Conservation (phyloP, 495 filamentous ascomycete species). For the Parmelia sp. region DNA sequence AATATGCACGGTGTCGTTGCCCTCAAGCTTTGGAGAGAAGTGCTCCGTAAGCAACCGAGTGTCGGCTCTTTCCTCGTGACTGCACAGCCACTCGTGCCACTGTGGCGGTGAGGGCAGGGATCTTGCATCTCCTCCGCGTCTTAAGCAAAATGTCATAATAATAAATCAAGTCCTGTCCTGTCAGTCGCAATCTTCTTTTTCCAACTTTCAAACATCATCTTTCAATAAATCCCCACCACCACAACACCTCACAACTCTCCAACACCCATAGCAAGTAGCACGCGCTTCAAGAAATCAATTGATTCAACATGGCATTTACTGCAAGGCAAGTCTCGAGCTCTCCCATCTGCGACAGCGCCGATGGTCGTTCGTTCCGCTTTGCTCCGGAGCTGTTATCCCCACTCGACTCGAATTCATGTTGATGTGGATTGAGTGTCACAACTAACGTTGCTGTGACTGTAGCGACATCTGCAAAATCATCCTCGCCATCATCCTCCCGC, state of each 20-base stretch:
- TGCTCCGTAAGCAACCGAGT: too few species aligned
- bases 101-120: background rate
- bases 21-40: too few species aligned
- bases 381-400: background rate
- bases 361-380: slow-evolving; percentile 10
- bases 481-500: slow-evolving; percentile 78
- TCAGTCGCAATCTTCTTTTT: background rate
- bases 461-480: slow-evolving; percentile 93
- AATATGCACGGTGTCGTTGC: background rate
- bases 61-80: background rate
- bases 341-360: slow-evolving; percentile 41
- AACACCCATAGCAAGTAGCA: background rate
- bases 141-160: background rate
- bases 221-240: background rate
- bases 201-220: background rate
- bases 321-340: slow-evolving; percentile 47
- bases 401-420: background rate
- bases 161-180: background rate
- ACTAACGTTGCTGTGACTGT: slow-evolving; percentile 11
- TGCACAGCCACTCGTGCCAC: slow-evolving; percentile 4
- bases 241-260: too few species aligned
- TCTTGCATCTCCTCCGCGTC: background rate
- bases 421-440: background rate
- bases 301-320: slow-evolving; percentile 55
- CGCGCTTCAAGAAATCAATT: background rate